Conservation (phyloP, 179 eudicot genomes). For the Patellifolia procumbens region DNA sequence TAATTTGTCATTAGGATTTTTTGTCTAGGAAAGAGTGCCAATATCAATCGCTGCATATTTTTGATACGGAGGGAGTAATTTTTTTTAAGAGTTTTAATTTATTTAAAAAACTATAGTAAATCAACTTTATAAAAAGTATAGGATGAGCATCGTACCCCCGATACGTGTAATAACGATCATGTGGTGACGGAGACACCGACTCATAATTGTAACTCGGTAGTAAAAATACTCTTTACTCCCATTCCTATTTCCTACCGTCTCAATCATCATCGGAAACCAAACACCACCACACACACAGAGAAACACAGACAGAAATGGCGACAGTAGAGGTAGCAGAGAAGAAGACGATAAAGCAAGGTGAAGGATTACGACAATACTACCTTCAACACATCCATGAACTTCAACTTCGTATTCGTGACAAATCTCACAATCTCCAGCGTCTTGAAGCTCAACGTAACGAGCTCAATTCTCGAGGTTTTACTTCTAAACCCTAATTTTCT, state of each 20-base stretch:
- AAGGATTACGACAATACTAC: constrained; percentile 59
- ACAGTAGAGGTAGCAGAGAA: constrained; percentile 27
- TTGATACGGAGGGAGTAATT: too few relatives aligned
- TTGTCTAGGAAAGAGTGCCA: too few relatives aligned
- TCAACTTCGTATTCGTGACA: constrained; percentile 47
- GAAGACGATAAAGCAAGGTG: constrained; percentile 36
- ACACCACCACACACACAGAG: background rate
- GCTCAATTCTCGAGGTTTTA: constrained; percentile 74
- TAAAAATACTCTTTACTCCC: too few relatives aligned
- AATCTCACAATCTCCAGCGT: constrained; percentile 66
- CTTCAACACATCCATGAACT: constrained; percentile 59
- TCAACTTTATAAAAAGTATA: too few relatives aligned
- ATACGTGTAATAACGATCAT: too few relatives aligned
- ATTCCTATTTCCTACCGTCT: background rate
- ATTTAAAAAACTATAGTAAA: too few relatives aligned
- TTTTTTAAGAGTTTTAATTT: too few relatives aligned
- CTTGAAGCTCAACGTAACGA: constrained; percentile 94
- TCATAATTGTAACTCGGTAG: too few relatives aligned
- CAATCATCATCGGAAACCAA: background rate
- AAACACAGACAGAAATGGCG: constrained; percentile 20
- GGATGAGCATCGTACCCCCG: too few relatives aligned
- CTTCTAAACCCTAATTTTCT: constrained; percentile 1
- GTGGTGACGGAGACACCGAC: too few relatives aligned
- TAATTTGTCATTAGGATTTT: too few relatives aligned
- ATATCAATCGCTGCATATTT: too few relatives aligned